Evolutionary conservation across 2,329 filamentous ascomycete genomes (phyloP).

Genomic region (Fusarium mexicanum): DNA sequence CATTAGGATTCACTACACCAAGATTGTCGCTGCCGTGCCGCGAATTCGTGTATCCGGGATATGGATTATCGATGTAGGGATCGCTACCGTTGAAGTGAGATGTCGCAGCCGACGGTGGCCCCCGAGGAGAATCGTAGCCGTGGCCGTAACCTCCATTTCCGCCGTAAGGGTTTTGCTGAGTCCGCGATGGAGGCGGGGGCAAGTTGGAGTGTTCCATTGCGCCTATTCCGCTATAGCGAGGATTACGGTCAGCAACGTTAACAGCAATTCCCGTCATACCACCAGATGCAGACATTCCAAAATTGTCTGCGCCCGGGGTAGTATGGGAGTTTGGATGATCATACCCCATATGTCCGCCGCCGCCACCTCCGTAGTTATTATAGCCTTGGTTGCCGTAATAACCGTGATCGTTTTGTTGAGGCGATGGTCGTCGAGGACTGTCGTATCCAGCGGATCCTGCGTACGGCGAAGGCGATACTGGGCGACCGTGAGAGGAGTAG

Average conservation of each 20-base stretch:
- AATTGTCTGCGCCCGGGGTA: constrained; percentile 73
- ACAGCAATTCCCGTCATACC: constrained; percentile 75
- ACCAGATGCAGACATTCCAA: constrained; percentile 68
- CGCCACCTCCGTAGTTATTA: constrained; percentile 24
- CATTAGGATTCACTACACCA: constrained; percentile 77
- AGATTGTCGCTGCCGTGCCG: constrained; percentile 59
- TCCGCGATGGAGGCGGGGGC: constrained; percentile 51
- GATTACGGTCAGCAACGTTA: constrained; percentile 71
- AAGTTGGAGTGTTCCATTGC: constrained; percentile 60
- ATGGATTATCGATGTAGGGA: constrained; percentile 71
- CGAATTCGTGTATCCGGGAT: constrained; percentile 63
- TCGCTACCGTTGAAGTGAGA: constrained; percentile 45
- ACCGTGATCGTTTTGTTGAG: constrained; percentile 34
- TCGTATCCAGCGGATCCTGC: constrained; percentile 36
- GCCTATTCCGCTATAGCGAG: constrained; percentile 71
- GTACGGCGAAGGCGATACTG: constrained; percentile 32
- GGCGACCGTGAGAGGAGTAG: constrained; percentile 24
- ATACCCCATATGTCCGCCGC: constrained; percentile 42
- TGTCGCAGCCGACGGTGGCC: constrained; percentile 22
- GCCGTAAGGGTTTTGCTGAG: constrained; percentile 41
- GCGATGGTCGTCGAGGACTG: constrained; percentile 33
- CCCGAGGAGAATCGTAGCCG: constrained; percentile 37
- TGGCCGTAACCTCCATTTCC: constrained; percentile 39
- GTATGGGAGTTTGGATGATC: constrained; percentile 44
- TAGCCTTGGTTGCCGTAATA: constrained; percentile 32